These are phyloP conservation scores for Brettanomyces naardenensis DNA, from an alignment of 805 yeast species.

Conservation along the genomic window DNA sequence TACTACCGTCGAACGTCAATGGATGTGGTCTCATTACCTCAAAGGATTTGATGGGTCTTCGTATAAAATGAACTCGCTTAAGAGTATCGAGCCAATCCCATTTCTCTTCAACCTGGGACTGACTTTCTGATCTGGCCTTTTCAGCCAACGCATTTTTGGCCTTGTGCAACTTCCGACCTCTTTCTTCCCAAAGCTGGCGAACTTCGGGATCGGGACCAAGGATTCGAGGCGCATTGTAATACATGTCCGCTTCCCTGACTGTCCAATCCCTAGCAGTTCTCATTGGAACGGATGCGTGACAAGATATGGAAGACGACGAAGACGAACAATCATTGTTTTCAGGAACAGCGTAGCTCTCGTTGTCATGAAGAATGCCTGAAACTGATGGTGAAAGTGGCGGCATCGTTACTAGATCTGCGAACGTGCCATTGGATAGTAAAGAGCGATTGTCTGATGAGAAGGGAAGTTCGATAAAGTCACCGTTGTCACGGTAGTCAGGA, in stretches of 20 bases:
- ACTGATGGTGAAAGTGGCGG: slow-evolving; percentile 3
- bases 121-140: neutral
- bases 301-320: neutral
- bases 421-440: neutral
- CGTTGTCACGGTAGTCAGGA: slow-evolving; percentile 15
- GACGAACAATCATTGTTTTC: neutral
- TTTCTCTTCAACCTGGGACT: neutral
- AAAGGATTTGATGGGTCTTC: slow-evolving; percentile 9
- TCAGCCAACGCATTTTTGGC: slow-evolving; percentile 8
- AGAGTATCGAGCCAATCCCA: neutral
- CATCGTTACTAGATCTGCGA: slow-evolving; percentile 4
- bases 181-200: slow-evolving; percentile 41
- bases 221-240: slow-evolving; percentile 34
- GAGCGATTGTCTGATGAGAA: slow-evolving; percentile 7
- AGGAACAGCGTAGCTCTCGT: neutral
- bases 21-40: slow-evolving; percentile 24
- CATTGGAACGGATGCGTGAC: neutral
- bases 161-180: slow-evolving; percentile 25
- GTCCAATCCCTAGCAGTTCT: slow-evolving; percentile 37
- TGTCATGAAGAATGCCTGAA: neutral
- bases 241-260: slow-evolving; percentile 52
- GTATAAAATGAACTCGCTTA: neutral
- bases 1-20: slow-evolving; percentile 1
- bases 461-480: slow-evolving; percentile 17
- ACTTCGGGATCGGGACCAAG: slow-evolving; percentile 37